A percentile compares a stretch with the other conserved stretches of the same genome.
These are phyloP conservation scores for Hypoxylon sp. DNA, from an alignment of 2,329 filamentous ascomycete species.

Conservation along the genomic window DNA sequence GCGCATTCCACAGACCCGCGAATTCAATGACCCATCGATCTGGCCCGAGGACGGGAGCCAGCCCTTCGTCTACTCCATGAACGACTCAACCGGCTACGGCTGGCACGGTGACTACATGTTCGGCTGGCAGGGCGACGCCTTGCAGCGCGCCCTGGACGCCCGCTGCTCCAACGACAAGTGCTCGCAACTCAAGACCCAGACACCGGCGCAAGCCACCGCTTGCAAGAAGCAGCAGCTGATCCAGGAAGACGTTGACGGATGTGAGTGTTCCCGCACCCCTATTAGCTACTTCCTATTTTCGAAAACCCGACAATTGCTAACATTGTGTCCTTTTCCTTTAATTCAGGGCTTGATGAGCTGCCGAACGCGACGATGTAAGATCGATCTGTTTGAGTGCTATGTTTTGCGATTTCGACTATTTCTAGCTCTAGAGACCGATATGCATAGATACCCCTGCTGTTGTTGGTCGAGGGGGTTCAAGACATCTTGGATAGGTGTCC, in stretches of 20 bases:
- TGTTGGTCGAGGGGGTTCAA: constrained; percentile 9
- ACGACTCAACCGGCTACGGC: constrained; percentile 52
- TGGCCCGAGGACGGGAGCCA: constrained; percentile 52
- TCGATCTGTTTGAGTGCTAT: background rate
- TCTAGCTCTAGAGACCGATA: constrained; percentile 19
- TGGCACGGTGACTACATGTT: constrained; percentile 57
- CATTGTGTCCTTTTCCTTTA: background rate
- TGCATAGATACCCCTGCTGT: constrained; percentile 15
- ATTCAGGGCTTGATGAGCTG: constrained; percentile 40
- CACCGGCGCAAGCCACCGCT: constrained; percentile 44
- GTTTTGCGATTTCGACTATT: constrained; percentile 14
- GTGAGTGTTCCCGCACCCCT: constrained; percentile 26
- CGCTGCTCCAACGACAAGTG: constrained; percentile 53
- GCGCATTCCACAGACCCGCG: constrained; percentile 34
- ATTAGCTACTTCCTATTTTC: background rate
- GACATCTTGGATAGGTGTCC: constrained; percentile 20
- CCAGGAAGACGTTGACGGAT: constrained; percentile 45
- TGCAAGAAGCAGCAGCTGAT: constrained; percentile 48
- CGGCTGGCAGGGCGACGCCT: constrained; percentile 55
- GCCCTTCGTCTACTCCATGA: constrained; percentile 49
- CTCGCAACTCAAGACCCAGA: constrained; percentile 46
- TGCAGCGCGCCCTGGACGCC: constrained; percentile 53
- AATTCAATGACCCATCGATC: constrained; percentile 50
- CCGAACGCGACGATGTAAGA: constrained; percentile 38
- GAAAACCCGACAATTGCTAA: constrained; percentile 19